A percentile compares a stretch with the other conserved stretches of the same genome.
phyloP scores from a whole-genome alignment of 1,284 basidiomycete species.

The Exsudoporus floridanus region DNA sequence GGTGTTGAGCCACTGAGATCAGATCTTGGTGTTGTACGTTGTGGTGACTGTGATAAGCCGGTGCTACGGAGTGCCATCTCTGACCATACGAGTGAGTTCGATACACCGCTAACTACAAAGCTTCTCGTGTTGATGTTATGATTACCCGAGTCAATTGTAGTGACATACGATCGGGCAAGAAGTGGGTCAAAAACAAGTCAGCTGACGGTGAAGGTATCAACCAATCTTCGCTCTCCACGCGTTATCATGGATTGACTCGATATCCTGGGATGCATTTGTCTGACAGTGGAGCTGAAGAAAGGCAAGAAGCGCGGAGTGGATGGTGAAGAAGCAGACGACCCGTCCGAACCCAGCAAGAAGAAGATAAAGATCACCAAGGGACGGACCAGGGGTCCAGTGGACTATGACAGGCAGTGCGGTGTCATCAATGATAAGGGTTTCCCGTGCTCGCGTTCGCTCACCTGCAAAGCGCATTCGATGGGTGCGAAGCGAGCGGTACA shows the following conservation, averaged over 20 bases:
- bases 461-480: conserved; percentile 98
- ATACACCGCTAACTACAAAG: neutral
- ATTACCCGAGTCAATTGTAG: conserved; percentile 31
- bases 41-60: conserved; percentile 76
- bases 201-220: conserved; percentile 46
- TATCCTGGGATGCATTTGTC: neutral
- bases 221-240: conserved; percentile 20
- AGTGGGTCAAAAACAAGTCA: conserved; percentile 33
- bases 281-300: conserved; percentile 33
- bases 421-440: conserved; percentile 96
- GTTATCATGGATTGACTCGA: conserved; percentile 13
- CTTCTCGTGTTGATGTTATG: conserved; percentile 1
- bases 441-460: conserved; percentile 94
- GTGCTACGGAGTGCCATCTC: conserved; percentile 70
- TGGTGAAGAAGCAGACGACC: conserved; percentile 60
- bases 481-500: conserved; percentile 91
- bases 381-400: conserved; percentile 80
- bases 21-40: conserved; percentile 72
- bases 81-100: conserved; percentile 70
- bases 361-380: conserved; percentile 77
- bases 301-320: conserved; percentile 74
- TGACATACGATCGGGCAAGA: conserved; percentile 36
- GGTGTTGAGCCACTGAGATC: conserved; percentile 70
- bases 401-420: conserved; percentile 93
- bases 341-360: conserved; percentile 65